A percentile compares a stretch with the other conserved stretches of the same genome.
Conservation (phyloP, 2,329 filamentous ascomycete genomes). For the Colletotrichum melonis region DNA sequence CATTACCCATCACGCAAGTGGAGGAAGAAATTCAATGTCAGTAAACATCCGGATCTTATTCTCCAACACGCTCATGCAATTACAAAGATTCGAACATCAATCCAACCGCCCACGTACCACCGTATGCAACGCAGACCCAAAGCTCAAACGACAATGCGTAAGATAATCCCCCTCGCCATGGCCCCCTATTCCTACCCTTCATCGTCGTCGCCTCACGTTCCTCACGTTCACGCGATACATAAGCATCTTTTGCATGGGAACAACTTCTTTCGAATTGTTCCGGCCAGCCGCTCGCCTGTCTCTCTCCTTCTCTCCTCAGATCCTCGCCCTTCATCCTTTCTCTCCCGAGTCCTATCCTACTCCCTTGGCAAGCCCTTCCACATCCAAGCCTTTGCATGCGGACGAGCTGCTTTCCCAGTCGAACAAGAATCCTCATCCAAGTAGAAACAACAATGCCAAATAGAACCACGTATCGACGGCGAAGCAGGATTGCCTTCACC, state of each 20-base stretch:
- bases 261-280: conserved; percentile 20
- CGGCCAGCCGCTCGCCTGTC: background rate
- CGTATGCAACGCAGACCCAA: conserved; percentile 9
- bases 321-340: background rate
- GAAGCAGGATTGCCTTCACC: conserved; percentile 3
- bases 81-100: conserved; percentile 7
- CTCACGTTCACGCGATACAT: background rate
- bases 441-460: conserved; percentile 29
- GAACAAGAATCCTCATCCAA: conserved; percentile 26
- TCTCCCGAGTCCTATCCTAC: background rate
- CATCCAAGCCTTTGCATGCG: background rate
- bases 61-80: conserved; percentile 25
- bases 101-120: conserved; percentile 9
- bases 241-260: background rate
- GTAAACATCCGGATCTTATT: background rate
- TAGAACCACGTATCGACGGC: conserved; percentile 15
- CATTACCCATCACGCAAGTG: background rate
- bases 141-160: conserved; percentile 6
- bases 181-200: background rate
- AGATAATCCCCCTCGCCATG: background rate
- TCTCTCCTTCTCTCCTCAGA: background rate
- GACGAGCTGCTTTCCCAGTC: conserved; percentile 5
- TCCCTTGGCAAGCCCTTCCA: background rate
- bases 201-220: background rate
- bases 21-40: background rate